These are phyloP conservation scores for Cercospora nicotianae DNA, from an alignment of 2,329 filamentous ascomycete genomes.

Conservation along the genomic window DNA sequence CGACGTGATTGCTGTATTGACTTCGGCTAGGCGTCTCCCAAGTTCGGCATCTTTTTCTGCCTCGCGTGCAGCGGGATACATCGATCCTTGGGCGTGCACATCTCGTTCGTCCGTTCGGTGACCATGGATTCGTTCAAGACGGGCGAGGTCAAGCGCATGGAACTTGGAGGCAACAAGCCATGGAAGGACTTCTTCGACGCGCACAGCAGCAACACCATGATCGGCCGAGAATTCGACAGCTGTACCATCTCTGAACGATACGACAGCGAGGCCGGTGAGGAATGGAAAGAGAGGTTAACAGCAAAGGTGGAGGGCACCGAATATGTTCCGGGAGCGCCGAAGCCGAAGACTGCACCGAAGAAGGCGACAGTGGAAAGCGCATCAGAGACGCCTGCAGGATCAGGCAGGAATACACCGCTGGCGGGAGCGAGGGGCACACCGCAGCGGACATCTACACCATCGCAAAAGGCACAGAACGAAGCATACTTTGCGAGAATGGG, in stretches of 20 bases:
- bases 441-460: conserved; percentile 31
- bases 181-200: conserved; percentile 84
- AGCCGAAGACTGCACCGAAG: conserved; percentile 25
- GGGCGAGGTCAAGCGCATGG: conserved; percentile 90
- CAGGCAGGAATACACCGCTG: conserved; percentile 32
- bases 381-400: conserved; percentile 25
- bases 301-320: conserved; percentile 86
- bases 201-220: conserved; percentile 49
- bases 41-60: conserved; percentile 99
- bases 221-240: conserved; percentile 68
- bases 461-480: conserved; percentile 68
- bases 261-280: conserved; percentile 84
- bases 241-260: conserved; percentile 89
- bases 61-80: conserved; percentile 93
- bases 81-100: conserved; percentile 92
- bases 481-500: conserved; percentile 87
- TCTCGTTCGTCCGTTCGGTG: conserved; percentile 95
- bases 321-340: conserved; percentile 62
- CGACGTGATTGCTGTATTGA: conserved; percentile 4
- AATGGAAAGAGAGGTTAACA: conserved; percentile 87
- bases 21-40: conserved; percentile 67
- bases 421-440: conserved; percentile 22
- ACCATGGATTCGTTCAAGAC: conserved; percentile 99
- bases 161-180: conserved; percentile 81
- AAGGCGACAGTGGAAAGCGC: conserved; percentile 30